Percentiles rank a stretch among this genome's conserved stretches.
Conservation (phyloP, 352 stramenopile genomes). For the Pythium utonaiense region DNA sequence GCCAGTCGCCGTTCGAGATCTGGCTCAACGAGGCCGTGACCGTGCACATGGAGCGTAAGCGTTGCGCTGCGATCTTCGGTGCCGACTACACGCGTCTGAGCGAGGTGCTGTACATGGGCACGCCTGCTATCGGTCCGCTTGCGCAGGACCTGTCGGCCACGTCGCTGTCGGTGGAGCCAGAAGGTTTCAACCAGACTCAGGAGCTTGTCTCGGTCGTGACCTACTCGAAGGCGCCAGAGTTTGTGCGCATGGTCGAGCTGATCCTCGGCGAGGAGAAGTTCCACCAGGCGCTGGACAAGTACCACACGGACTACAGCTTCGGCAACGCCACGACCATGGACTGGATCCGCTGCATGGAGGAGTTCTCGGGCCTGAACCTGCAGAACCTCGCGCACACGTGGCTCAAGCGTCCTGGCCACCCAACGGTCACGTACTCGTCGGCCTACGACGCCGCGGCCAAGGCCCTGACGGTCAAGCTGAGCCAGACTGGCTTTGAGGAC, state of each 20-base stretch:
- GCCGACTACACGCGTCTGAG: slow-evolving; percentile 68
- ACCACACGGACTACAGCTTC: slow-evolving; percentile 74
- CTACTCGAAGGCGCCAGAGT: slow-evolving; percentile 76
- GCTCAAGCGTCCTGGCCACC: slow-evolving; percentile 69
- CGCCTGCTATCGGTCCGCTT: slow-evolving; percentile 59
- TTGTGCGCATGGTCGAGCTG: slow-evolving; percentile 76
- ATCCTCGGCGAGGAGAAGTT: slow-evolving; percentile 61
- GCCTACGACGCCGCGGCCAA: slow-evolving; percentile 47
- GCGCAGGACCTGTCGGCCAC: slow-evolving; percentile 68
- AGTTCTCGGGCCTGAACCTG: slow-evolving; percentile 56
- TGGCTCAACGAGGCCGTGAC: slow-evolving; percentile 82
- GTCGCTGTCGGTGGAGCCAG: slow-evolving; percentile 62
- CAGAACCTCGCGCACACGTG: slow-evolving; percentile 69
- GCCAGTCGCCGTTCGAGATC: slow-evolving; percentile 77
- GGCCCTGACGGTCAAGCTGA: slow-evolving; percentile 57
- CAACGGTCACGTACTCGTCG: slow-evolving; percentile 59
- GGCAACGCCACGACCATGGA: slow-evolving; percentile 70
- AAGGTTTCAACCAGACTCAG: slow-evolving; percentile 78
- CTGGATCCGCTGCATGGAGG: slow-evolving; percentile 77
- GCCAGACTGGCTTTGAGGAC: slow-evolving; percentile 68
- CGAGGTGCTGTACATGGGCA: slow-evolving; percentile 74
- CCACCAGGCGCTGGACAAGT: slow-evolving; percentile 73
- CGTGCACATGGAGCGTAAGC: slow-evolving; percentile 78
- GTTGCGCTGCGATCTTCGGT: slow-evolving; percentile 58
- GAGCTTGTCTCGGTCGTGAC: slow-evolving; percentile 76